Conservation (phyloP, 208 protist species). For the Blastocrithidia nonstop region DNA sequence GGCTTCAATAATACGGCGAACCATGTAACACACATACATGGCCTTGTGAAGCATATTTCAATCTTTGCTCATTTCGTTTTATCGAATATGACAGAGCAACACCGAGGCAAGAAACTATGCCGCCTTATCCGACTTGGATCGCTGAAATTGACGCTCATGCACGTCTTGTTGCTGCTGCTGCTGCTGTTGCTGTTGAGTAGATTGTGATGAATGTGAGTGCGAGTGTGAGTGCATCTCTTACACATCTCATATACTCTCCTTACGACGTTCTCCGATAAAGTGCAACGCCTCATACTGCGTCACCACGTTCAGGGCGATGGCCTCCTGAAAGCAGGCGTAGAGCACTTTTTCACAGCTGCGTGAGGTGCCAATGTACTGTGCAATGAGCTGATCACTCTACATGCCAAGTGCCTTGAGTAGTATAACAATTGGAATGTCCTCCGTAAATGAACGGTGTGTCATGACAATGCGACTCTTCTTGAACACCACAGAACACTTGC, state of each 20-base stretch:
- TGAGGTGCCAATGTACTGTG: slow-evolving; percentile 93
- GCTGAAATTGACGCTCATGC: slow-evolving; percentile 23
- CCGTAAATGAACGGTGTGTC: slow-evolving; percentile 95
- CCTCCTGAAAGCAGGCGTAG: slow-evolving; percentile 94
- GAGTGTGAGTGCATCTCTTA: slow-evolving; percentile 39
- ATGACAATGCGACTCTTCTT: slow-evolving; percentile 94
- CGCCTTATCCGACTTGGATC: slow-evolving; percentile 87
- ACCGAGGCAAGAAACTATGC: slow-evolving; percentile 90
- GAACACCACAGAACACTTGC: slow-evolving; percentile 85
- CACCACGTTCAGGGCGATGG: slow-evolving; percentile 53
- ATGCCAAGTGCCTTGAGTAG: slow-evolving; percentile 97
- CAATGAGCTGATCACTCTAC: slow-evolving; percentile 97
- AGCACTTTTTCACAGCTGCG: slow-evolving; percentile 79
- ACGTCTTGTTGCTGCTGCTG: background rate
- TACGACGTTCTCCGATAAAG: slow-evolving; percentile 92
- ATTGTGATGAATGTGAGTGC: slow-evolving; percentile 3
- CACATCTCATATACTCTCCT: slow-evolving; percentile 54
- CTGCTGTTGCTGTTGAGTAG: background rate
- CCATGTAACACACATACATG: slow-evolving; percentile 96
- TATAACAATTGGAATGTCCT: slow-evolving; percentile 96
- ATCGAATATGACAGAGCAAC: slow-evolving; percentile 89
- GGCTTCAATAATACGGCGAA: slow-evolving; percentile 93
- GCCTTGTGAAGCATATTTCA: slow-evolving; percentile 96
- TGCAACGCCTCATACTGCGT: slow-evolving; percentile 91
- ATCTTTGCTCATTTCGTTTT: slow-evolving; percentile 71